Percentiles rank a stretch among this genome's conserved stretches.
phyloP scores from a whole-genome alignment of 78 protist species.

The Dictyostelium discoideum region DNA sequence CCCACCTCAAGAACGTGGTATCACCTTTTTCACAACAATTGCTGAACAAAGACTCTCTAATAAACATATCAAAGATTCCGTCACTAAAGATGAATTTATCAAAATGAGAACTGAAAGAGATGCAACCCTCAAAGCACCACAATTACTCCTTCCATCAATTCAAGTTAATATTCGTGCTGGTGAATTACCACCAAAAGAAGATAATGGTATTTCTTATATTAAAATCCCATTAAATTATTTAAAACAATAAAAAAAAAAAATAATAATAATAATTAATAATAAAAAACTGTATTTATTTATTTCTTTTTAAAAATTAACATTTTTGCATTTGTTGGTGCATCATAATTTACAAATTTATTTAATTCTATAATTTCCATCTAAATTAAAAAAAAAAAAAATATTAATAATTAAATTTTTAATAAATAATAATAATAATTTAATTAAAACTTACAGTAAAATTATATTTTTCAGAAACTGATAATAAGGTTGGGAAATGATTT shows the following conservation, averaged over 20 bases:
- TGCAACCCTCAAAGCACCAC: slow-evolving; percentile 72
- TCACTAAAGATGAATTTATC: slow-evolving; percentile 63
- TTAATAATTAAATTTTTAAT: not conserved
- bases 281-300: not conserved
- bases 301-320: slow-evolving; percentile 60
- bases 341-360: not conserved
- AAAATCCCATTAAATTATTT: slow-evolving; percentile 76
- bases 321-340: slow-evolving; percentile 18
- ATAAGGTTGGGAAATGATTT: slow-evolving; percentile 60
- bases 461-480: slow-evolving; percentile 35
- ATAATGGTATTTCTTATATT: slow-evolving; percentile 69
- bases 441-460: slow-evolving; percentile 6
- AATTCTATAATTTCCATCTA: slow-evolving; percentile 12
- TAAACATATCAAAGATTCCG: slow-evolving; percentile 69
- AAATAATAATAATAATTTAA: not conserved
- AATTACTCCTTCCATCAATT: slow-evolving; percentile 78
- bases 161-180: slow-evolving; percentile 86
- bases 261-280: too few relatives aligned
- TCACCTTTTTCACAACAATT: slow-evolving; percentile 48
- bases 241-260: slow-evolving; percentile 23
- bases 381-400: not conserved
- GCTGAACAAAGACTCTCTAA: slow-evolving; percentile 61
- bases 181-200: slow-evolving; percentile 77
- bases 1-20: slow-evolving; percentile 64
- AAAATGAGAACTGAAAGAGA: slow-evolving; percentile 79